Conservation (phyloP, 345 rosid genomes). For the Zanthoxylum bungeanum region DNA sequence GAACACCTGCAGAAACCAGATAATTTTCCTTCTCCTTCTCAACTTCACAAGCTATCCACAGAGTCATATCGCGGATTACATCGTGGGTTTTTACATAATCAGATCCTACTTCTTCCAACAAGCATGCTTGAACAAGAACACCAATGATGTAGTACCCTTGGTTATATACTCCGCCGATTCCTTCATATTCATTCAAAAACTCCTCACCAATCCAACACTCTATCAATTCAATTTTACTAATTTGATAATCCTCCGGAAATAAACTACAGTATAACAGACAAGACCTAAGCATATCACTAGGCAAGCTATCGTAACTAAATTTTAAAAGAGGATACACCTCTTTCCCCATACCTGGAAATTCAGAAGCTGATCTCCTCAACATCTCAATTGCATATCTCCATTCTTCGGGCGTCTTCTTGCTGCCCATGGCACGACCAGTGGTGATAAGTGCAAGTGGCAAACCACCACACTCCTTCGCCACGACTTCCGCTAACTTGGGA, state of each 20-base stretch:
- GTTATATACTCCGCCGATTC: neutral
- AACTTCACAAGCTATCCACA: constrained; percentile 8
- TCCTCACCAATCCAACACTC: neutral
- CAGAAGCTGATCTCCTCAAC: neutral
- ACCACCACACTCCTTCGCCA: neutral
- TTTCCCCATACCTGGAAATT: neutral
- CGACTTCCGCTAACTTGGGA: neutral
- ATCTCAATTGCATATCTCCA: neutral
- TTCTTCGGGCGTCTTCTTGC: neutral
- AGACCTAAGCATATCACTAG: neutral
- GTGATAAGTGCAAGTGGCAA: neutral
- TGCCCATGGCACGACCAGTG: neutral
- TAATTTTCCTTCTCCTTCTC: neutral
- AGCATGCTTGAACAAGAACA: neutral
- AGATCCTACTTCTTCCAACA: neutral
- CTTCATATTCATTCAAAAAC: neutral
- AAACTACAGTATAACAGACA: constrained; percentile 6
- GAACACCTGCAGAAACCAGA: neutral
- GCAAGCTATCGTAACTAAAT: constrained; percentile 7
- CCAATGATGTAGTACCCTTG: neutral
- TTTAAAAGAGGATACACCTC: neutral
- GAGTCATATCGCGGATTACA: constrained; percentile 1
- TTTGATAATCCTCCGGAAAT: neutral
- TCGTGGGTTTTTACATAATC: neutral
- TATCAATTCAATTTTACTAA: neutral